Conservation (phyloP, 805 yeast genomes). For the Debaryomyces prosopidis region DNA sequence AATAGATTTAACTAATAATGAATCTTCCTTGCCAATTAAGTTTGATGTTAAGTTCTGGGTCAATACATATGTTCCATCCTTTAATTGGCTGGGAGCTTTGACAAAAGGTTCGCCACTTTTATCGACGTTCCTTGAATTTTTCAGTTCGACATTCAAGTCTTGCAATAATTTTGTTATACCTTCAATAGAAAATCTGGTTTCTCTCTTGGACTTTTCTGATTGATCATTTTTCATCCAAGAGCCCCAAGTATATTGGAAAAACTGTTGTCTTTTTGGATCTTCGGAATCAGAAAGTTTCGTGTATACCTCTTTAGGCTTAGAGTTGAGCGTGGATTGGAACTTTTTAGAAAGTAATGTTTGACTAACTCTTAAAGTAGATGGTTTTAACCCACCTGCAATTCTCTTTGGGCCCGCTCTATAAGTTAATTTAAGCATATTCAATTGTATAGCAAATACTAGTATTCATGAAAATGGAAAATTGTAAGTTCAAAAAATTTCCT, state of each 20-base stretch:
- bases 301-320: constrained; percentile 39
- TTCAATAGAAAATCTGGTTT: constrained; percentile 76
- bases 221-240: constrained; percentile 86
- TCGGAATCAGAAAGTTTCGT: constrained; percentile 60
- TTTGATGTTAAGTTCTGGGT: constrained; percentile 48
- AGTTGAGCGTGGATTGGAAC: constrained; percentile 10
- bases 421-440: constrained; percentile 1
- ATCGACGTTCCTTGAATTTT: constrained; percentile 23
- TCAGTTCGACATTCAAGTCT: constrained; percentile 41
- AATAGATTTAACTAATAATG: constrained; percentile 61
- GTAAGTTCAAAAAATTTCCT: no score
- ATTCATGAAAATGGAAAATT: no score
- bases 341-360: constrained; percentile 1
- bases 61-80: constrained; percentile 44
- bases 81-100: constrained; percentile 39
- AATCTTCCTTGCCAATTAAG: constrained; percentile 46
- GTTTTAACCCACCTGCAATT: neutral
- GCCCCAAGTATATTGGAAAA: constrained; percentile 93
- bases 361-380: neutral
- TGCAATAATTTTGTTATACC: constrained; percentile 64
- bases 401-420: neutral
- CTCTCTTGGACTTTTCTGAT: constrained; percentile 70
- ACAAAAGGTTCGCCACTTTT: constrained; percentile 20
- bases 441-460: no score
- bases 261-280: constrained; percentile 68